These are phyloP conservation scores for Daldinia vernicosa DNA, from an alignment of 495 filamentous ascomycete species.

Conservation along the genomic window DNA sequence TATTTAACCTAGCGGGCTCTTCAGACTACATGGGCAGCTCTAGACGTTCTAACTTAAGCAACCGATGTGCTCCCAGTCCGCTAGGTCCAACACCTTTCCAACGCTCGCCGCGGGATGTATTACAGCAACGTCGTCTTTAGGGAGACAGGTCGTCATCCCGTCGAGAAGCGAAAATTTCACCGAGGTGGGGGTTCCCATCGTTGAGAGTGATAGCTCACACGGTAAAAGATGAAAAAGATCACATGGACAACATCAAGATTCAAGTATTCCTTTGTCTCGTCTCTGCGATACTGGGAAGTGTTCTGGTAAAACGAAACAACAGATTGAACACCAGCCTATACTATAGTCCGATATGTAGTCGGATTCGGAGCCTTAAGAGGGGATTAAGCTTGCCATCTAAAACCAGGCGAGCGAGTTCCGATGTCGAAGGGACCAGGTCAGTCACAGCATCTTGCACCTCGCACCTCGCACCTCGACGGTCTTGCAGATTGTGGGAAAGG, in stretches of 20 bases:
- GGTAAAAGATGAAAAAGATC: not conserved
- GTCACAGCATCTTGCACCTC: constrained; percentile 17
- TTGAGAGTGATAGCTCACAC: constrained; percentile 6
- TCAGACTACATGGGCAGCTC: constrained; percentile 23
- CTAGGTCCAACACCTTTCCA: not conserved
- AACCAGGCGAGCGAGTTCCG: constrained; percentile 38
- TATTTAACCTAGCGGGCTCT: constrained; percentile 35
- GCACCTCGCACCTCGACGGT: constrained; percentile 9
- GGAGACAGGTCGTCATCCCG: constrained; percentile 11
- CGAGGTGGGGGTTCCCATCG: constrained; percentile 28
- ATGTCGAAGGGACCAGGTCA: constrained; percentile 36
- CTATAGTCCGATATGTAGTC: constrained; percentile 17
- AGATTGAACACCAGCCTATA: not conserved
- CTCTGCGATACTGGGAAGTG: not conserved
- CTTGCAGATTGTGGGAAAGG: constrained; percentile 41
- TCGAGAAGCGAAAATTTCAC: constrained; percentile 29
- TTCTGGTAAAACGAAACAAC: not conserved
- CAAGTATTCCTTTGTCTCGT: not conserved
- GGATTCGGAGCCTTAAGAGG: constrained; percentile 3
- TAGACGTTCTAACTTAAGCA: constrained; percentile 25
- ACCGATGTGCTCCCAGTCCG: not conserved
- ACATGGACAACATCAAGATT: constrained; percentile 2
- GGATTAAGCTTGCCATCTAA: constrained; percentile 19
- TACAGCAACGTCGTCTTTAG: not conserved
- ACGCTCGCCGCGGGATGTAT: constrained; percentile 6